Base-by-base conservation (phyloP, 2,329 filamentous ascomycete species). In the Albophoma yamanashiensis region DNA sequence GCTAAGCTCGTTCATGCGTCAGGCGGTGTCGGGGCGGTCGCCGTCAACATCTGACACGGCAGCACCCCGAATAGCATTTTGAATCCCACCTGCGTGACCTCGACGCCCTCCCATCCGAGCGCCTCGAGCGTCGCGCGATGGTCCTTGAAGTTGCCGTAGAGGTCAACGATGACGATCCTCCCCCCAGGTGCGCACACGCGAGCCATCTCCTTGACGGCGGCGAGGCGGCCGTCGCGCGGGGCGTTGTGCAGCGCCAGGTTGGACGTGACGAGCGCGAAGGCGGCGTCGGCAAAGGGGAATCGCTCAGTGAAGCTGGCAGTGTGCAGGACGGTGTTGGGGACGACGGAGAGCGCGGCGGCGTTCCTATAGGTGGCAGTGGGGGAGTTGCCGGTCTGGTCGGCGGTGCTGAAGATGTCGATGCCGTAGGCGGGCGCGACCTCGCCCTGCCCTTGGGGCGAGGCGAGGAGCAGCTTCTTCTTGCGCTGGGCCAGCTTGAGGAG, bases 341-440 rank as follows among this genome's bases (percentile, higher is more conserved):
- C 34, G 15, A 62, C 59, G 39, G 55, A 53, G 52, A 61, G 56
- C 20, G 61, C 61, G 12, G 56, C 61, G 17, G 60, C 61, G 50
- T 64, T 64, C 36, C 38, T 38, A 61, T 61, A 64, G 6, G 63
- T 64, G 31, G 63, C 61, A 15, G 38, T 34, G 15, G 63, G 63
- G 22, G 43, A 39, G 55, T 64, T 64, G 58, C 63, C 60, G 3
- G 60, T 64, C 58, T 64, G 61, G 58, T 63, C 63, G 14, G 55
- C 57, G 12, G 61, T 59, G 57, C 57, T 61, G 57, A 63, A 64
- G 47, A 64, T 60, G 61, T 63, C 63, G 58, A 64, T 63, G 47
- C 63, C 61, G 59, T 63, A 64, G 22, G 63, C 60, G n/a, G 55
- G 58, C 20, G 57, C 39, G 17, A 57, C 40, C 5, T 36, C 40